Conservation (phyloP, 1,139 yeast species). For the Hansenula sp. region DNA sequence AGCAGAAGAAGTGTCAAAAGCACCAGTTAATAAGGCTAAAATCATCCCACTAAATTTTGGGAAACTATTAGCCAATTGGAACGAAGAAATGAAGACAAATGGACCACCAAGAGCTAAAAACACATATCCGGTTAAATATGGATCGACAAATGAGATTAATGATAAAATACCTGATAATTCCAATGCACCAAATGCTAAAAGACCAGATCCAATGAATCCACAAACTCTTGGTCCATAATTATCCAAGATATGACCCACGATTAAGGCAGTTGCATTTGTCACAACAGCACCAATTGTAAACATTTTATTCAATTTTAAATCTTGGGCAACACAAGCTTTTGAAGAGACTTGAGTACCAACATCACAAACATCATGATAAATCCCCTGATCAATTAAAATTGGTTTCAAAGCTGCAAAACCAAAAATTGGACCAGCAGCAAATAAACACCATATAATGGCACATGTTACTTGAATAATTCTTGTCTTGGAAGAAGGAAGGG, state of each 20-base stretch:
- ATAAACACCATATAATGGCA: conserved; percentile 80
- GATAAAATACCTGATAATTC: conserved; percentile 37
- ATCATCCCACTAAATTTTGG: conserved; percentile 70
- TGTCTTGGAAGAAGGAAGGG: conserved; percentile 1
- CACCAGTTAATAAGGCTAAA: conserved; percentile 70
- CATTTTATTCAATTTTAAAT: conserved; percentile 72
- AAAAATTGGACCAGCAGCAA: conserved; percentile 91
- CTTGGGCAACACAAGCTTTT: conserved; percentile 64
- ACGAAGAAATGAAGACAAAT: conserved; percentile 73
- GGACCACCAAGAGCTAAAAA: conserved; percentile 80
- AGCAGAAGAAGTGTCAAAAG: conserved; percentile 76
- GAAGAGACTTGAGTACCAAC: conserved; percentile 18
- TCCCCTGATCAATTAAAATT: conserved; percentile 67
- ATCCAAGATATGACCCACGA: conserved; percentile 79
- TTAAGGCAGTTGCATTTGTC: conserved; percentile 79
- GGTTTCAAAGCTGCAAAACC: conserved; percentile 95
- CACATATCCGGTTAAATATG: conserved; percentile 60
- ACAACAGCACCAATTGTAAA: conserved; percentile 85
- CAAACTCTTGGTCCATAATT: conserved; percentile 75
- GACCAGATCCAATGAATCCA: conserved; percentile 67
- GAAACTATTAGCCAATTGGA: conserved; percentile 72
- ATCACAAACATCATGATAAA: conserved; percentile 61
- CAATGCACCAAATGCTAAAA: conserved; percentile 51
- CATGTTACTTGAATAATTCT: conserved; percentile 47
- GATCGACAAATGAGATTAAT: conserved; percentile 35